These are phyloP conservation scores for Volutella citrinella DNA, from an alignment of 2,329 filamentous ascomycete genomes.

Conservation along the genomic window DNA sequence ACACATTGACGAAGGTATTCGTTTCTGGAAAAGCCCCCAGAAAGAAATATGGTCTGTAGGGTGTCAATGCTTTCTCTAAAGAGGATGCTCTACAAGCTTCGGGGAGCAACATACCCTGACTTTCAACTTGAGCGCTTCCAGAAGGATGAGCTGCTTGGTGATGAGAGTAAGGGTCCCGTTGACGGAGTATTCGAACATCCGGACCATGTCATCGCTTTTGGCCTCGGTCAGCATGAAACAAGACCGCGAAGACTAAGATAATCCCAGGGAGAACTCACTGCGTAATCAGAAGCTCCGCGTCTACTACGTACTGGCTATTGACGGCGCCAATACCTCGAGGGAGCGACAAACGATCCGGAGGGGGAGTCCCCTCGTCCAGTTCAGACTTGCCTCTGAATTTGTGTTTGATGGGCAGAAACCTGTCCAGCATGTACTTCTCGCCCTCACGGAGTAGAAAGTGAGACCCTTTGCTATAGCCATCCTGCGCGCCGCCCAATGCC, in stretches of 20 bases:
- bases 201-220: no score
- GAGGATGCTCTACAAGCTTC: no score
- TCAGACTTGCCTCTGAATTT: conserved; percentile 6
- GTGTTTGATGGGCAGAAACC: conserved; percentile 10
- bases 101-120: neutral
- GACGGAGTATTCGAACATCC: conserved; percentile 10
- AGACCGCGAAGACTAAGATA: no score
- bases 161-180: conserved; percentile 9
- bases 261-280: conserved; percentile 4
- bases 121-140: conserved; percentile 1
- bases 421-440: conserved; percentile 5
- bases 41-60: conserved; percentile 11
- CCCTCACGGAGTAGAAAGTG: conserved; percentile 4
- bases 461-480: conserved; percentile 3
- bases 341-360: no score
- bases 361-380: no score
- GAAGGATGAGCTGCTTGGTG: conserved; percentile 3
- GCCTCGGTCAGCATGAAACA: conserved; percentile 2
- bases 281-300: conserved; percentile 10
- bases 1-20: conserved; percentile 7
- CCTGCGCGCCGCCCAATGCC: no score
- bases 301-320: conserved; percentile 5
- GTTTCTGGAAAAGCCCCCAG: conserved; percentile 12
- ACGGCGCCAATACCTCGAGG: conserved; percentile 2
- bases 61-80: neutral